Evolutionary conservation across 2,329 filamentous ascomycete species (phyloP), one percentile per base, ranked within the genome.

Genomic region (Graphiopsis chlorocephala): DNA sequence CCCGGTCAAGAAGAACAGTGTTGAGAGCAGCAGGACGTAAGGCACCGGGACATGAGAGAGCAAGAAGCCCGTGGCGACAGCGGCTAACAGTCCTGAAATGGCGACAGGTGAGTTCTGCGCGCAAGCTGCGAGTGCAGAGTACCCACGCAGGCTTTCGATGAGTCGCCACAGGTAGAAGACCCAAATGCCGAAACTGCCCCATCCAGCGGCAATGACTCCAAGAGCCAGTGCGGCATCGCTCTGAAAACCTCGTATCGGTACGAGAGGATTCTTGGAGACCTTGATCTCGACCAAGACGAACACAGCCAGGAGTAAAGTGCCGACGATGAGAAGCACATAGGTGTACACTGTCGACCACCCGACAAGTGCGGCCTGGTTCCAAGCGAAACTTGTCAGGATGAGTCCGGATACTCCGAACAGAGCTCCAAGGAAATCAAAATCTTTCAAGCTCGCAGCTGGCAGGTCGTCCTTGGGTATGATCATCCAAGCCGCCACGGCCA

Each of bases 1-100:
- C 3, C 81, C 81, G 7, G 77, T 63, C 5, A 77, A 74, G 70
- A 83, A 83, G 1, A 77, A 76, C 6, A 69, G 66, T 73, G 77
- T 77, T 17, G 74, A 72, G 14, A 74, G 66, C 63, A 78, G 66
- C 75, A 78, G 76, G 15, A 75, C 73, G 64, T 76, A 78, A 12
- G 73, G 68, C 17, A 76, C 72, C 0, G 73, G 74, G 0, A 73
- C 75, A 66, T 76, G 76, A 10, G 72, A 75, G 8, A 79, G 69
- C 68, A 78, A 66, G 66, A 76, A 74, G 6, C 77, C 76, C 1
- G 76, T 78, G 8, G 72, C 64, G 23, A 72, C 74, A 10, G 76
- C 73, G 11, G 77, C 76, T 26, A 78, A 52, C 4, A 78, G 68
- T 28, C 77, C 76, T 29, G 71, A 72, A 2, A 78, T 62, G 31